These are phyloP conservation scores for Xylariaceae sp. DNA, from an alignment of 2,329 filamentous ascomycete genomes.

Conservation along the genomic window DNA sequence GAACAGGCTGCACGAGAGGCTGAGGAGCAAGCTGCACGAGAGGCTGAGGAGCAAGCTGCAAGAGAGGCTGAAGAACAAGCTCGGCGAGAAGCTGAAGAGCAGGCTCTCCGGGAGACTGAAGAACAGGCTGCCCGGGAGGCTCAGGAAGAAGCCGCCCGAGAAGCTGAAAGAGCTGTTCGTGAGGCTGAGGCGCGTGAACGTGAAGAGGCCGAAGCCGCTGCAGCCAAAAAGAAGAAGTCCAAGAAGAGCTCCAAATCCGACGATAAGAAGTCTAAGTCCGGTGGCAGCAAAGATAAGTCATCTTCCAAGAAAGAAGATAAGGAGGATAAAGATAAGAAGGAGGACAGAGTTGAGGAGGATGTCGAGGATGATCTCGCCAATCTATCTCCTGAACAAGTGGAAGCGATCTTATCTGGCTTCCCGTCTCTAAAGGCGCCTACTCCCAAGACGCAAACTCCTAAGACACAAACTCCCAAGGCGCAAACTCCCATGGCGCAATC, in stretches of 20 bases:
- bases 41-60: constrained; percentile 28
- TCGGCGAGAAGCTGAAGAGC: constrained; percentile 24
- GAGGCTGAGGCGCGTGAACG: constrained; percentile 36
- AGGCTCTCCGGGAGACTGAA: constrained; percentile 32
- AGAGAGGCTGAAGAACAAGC: constrained; percentile 35
- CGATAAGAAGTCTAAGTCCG: constrained; percentile 40
- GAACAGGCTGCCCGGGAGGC: constrained; percentile 23
- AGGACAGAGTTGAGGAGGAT: constrained; percentile 29
- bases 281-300: constrained; percentile 22
- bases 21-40: constrained; percentile 31
- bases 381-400: constrained; percentile 34
- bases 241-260: constrained; percentile 45
- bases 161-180: constrained; percentile 30
- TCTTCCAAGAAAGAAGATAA: constrained; percentile 30
- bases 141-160: constrained; percentile 27
- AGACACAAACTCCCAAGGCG: constrained; percentile 23
- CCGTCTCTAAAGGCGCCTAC: constrained; percentile 30
- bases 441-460: constrained; percentile 22
- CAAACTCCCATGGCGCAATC: constrained; percentile 30
- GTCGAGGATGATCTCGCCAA: constrained; percentile 36
- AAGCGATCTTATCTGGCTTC: constrained; percentile 33
- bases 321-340: no score
- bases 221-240: constrained; percentile 43
- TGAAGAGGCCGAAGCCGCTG: constrained; percentile 36
- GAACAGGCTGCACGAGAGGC: constrained; percentile 31